Conservation (phyloP, 1,284 basidiomycete genomes). For the Polyporus tsugae region DNA sequence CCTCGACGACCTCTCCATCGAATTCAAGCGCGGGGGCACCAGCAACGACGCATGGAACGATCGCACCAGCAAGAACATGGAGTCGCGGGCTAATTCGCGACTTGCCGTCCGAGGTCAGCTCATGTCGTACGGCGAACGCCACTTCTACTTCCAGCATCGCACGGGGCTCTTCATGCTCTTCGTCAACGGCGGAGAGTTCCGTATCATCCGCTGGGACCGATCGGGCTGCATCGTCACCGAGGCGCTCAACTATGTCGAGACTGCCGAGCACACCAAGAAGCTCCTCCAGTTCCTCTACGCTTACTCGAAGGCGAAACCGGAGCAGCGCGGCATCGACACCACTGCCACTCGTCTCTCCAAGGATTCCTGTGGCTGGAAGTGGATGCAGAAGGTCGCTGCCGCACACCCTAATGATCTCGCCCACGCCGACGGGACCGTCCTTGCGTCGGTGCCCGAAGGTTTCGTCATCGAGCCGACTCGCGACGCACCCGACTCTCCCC, state of each 20-base stretch:
- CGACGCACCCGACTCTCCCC: neutral
- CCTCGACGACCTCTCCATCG: constrained; percentile 5
- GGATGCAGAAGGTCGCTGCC: constrained; percentile 14
- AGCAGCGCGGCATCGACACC: constrained; percentile 15
- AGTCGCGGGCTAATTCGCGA: neutral
- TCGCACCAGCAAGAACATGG: neutral
- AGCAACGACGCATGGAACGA: constrained; percentile 1
- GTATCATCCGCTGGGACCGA: constrained; percentile 26
- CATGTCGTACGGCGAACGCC: neutral
- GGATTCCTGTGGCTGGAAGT: constrained; percentile 14
- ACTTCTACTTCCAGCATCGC: constrained; percentile 20
- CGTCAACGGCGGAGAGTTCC: constrained; percentile 17
- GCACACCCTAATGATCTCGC: constrained; percentile 1
- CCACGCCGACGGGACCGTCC: neutral
- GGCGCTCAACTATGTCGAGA: constrained; percentile 13
- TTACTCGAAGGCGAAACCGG: constrained; percentile 5
- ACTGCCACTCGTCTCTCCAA: constrained; percentile 11
- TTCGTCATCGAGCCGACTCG: neutral
- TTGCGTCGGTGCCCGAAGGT: neutral
- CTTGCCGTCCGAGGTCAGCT: neutral
- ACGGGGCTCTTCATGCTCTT: constrained; percentile 19
- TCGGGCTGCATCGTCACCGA: constrained; percentile 20
- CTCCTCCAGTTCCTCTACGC: constrained; percentile 13
- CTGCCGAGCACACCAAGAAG: neutral
- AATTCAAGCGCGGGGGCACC: constrained; percentile 1